A percentile compares a stretch with the other conserved stretches of the same genome.
Evolutionary conservation across 345 rosid genomes (phyloP).

Genomic region (Barbarea vulgaris): DNA sequence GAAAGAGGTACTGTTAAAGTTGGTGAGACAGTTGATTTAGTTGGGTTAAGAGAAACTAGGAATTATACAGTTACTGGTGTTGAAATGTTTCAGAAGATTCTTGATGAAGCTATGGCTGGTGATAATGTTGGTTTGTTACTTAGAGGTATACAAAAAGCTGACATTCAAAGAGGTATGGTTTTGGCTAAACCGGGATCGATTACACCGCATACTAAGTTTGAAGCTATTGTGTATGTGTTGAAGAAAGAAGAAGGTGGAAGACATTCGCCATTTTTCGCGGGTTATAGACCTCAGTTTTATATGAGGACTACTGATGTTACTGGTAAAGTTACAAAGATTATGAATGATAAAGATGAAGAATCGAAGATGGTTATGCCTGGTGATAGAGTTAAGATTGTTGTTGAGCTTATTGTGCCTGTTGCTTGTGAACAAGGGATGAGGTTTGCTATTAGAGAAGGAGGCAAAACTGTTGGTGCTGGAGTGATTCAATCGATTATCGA

Average conservation of each 20-base stretch:
- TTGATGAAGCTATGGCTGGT: constrained; percentile 66
- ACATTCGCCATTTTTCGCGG: constrained; percentile 73
- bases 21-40: constrained; percentile 73
- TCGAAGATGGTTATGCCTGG: constrained; percentile 95
- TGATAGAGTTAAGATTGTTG: constrained; percentile 84
- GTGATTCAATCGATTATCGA: constrained; percentile 82
- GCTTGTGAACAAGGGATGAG: constrained; percentile 95
- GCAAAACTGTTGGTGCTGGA: constrained; percentile 91
- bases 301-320: constrained; percentile 95
- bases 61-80: constrained; percentile 70
- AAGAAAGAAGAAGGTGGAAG: constrained; percentile 96
- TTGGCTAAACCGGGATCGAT: constrained; percentile 77
- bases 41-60: constrained; percentile 80
- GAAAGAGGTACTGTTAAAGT: constrained; percentile 71
- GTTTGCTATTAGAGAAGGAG: constrained; percentile 95
- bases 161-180: constrained; percentile 93
- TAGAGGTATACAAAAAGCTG: constrained; percentile 78
- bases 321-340: constrained; percentile 66
- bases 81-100: constrained; percentile 83
- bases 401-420: constrained; percentile 86
- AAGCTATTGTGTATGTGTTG: constrained; percentile 77
- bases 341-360: constrained; percentile 87
- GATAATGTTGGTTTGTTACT: constrained; percentile 79
- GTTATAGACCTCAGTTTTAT: constrained; percentile 87
- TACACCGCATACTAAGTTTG: constrained; percentile 71